Base-by-base conservation (phyloP, 2,329 filamentous ascomycete species). In the Phyllosticta citribraziliensis region DNA sequence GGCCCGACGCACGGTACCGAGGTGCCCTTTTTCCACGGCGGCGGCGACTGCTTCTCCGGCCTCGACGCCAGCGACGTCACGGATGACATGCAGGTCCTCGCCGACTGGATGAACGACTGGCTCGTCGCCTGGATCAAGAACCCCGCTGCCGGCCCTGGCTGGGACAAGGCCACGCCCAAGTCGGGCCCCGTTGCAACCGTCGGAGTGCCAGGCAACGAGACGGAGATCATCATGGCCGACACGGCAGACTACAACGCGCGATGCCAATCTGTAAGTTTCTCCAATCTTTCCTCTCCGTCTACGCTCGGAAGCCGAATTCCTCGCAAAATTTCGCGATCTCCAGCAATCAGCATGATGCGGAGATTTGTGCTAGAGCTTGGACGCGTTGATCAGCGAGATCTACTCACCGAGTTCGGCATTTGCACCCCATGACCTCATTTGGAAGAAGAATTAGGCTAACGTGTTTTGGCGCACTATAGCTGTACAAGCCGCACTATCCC, bases 21-120 rank as follows among this genome's bases (percentile, higher is more conserved):
- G 62, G 74, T 78, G 0, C 74, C 76, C n/a, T 78, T 77, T 67
- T 78, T 78, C 68, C 70, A 77, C 47, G 76, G 76, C 17, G 76
- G 76, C 6, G 78, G 78, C 33, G 75, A 77, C 63, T 76, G 73
- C 63, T 78, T 78, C 59, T 65, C 67, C 12, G 63, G 65, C 0
- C 65, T 74, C 0, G 66, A 64, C 6, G 40, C 40, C 14, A 55
- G 24, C 54, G 35, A 55, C 52, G 74, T 78, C 12, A 78, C 75
- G 2, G 64, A 66, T 0, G 73, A 67, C 0, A 67, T 77, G 57
- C 76, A 78, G 58, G 73, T 70, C 1, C 66, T 78, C 12, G 76
- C 76, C 3, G 74, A 78, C 61, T 75, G 69, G 11, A 74, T 74
- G 30, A 72, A 78, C 56, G 68, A 70, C 56, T 78, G 75, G 75